Evolutionary conservation across 306 rosid genomes (phyloP).

Genomic region (cucumber (Cucumis sativus)): DNA sequence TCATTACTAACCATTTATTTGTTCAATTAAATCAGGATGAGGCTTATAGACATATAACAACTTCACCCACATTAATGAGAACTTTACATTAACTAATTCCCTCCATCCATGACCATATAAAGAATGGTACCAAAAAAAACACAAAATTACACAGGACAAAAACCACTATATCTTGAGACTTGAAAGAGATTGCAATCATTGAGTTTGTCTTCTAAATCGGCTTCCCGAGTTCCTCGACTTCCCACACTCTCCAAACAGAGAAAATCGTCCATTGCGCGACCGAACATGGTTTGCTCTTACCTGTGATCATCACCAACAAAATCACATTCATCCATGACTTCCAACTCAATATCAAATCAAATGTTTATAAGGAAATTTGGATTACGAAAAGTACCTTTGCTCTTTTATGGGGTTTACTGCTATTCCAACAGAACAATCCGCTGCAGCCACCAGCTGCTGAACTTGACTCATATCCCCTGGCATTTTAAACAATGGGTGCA

Average conservation of each 20-base stretch:
- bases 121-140: constrained; percentile 45
- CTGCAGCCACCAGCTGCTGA: constrained; percentile 59
- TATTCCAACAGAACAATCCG: constrained; percentile 70
- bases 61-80: not conserved
- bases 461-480: constrained; percentile 77
- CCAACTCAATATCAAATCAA: not conserved
- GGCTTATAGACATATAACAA: not conserved
- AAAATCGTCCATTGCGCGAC: constrained; percentile 34
- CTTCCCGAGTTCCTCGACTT: constrained; percentile 43
- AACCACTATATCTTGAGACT: constrained; percentile 3
- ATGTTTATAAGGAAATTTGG: not conserved
- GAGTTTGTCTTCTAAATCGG: constrained; percentile 22
- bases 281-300: constrained; percentile 45
- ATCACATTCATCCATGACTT: not conserved
- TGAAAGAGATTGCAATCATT: not conserved
- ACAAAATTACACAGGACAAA: constrained; percentile 8
- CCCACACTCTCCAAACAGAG: constrained; percentile 71
- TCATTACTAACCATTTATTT: constrained; percentile 1
- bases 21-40: constrained; percentile 4
- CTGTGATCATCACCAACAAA: constrained; percentile 27
- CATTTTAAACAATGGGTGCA: constrained; percentile 6
- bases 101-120: constrained; percentile 35
- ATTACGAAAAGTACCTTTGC: constrained; percentile 36
- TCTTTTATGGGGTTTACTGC: constrained; percentile 34
- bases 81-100: constrained; percentile 27